Evolutionary conservation across 2,329 filamentous ascomycete species (phyloP).

Genomic region (Magnaporthiopsis poae): DNA sequence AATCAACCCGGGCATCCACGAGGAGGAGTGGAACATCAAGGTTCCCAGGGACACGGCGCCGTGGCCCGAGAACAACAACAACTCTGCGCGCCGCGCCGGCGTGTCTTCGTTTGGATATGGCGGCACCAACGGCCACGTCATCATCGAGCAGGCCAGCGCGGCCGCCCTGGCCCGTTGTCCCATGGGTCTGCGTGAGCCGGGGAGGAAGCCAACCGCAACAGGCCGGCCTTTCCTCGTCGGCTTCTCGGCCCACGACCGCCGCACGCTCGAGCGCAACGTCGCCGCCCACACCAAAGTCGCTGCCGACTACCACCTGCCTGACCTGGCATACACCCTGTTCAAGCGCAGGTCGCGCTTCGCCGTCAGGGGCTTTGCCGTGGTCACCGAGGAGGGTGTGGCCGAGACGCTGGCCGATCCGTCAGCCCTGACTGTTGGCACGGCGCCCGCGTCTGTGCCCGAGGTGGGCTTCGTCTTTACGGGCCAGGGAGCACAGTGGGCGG

Average conservation of each 20-base stretch:
- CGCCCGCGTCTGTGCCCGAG: background rate
- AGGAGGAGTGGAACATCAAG: constrained; percentile 33
- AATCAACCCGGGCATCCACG: constrained; percentile 36
- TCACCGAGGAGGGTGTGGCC: too few species aligned
- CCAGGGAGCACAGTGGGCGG: constrained; percentile 28
- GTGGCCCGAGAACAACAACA: constrained; percentile 19
- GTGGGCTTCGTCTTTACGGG: constrained; percentile 23
- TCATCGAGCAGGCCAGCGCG: constrained; percentile 27
- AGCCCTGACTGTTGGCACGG: too few species aligned
- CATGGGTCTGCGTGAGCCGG: too few species aligned
- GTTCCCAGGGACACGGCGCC: constrained; percentile 21
- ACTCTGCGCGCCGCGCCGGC: constrained; percentile 33
- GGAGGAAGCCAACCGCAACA: too few species aligned
- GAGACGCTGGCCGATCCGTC: too few species aligned
- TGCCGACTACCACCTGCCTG: background rate
- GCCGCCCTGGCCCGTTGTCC: too few species aligned
- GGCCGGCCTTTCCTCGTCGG: too few species aligned
- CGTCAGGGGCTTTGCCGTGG: too few species aligned
- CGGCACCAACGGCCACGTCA: constrained; percentile 45
- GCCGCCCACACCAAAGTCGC: background rate
- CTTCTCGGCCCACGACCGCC: too few species aligned
- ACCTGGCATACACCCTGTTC: too few species aligned
- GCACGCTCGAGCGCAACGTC: too few species aligned
- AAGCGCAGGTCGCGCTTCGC: too few species aligned
- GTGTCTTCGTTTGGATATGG: constrained; percentile 51